Evolutionary conservation across 2,329 filamentous ascomycete genomes (phyloP).

Genomic region (Fusarium virguliforme): DNA sequence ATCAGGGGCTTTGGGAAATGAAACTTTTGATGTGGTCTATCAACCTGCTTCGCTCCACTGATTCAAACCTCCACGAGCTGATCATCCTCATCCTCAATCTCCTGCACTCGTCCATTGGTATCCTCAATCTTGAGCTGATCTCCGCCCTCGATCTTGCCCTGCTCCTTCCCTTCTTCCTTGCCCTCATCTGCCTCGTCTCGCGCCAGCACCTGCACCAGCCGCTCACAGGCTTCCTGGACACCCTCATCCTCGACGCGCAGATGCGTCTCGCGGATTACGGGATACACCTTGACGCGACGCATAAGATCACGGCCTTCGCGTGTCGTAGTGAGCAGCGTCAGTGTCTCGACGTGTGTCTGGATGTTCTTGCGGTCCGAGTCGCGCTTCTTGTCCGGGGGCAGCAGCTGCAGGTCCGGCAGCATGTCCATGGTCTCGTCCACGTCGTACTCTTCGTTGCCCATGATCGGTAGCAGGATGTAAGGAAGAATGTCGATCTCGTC

Average conservation of each 20-base stretch:
- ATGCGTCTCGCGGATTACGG: slow-evolving; percentile 90
- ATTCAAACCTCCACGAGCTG: slow-evolving; percentile 69
- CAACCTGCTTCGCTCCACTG: background rate
- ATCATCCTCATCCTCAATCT: slow-evolving; percentile 68
- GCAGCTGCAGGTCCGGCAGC: slow-evolving; percentile 90
- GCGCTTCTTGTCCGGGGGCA: slow-evolving; percentile 90
- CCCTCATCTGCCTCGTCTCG: slow-evolving; percentile 76
- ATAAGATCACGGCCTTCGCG: slow-evolving; percentile 81
- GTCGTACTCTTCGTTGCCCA: slow-evolving; percentile 88
- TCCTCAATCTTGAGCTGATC: slow-evolving; percentile 55
- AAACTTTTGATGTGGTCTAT: background rate
- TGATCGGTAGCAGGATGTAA: slow-evolving; percentile 90
- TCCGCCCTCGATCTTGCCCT: slow-evolving; percentile 56
- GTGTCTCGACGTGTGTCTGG: slow-evolving; percentile 89
- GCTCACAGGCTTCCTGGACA: slow-evolving; percentile 87
- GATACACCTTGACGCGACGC: slow-evolving; percentile 86
- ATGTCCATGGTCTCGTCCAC: slow-evolving; percentile 90
- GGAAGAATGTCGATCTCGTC: slow-evolving; percentile 86
- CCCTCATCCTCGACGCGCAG: slow-evolving; percentile 82
- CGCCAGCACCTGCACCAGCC: slow-evolving; percentile 91
- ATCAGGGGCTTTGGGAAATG: no score
- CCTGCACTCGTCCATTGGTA: slow-evolving; percentile 60
- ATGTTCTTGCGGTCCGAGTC: slow-evolving; percentile 84
- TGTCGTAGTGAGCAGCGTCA: slow-evolving; percentile 87
- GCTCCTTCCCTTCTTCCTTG: slow-evolving; percentile 56